Evolutionary conservation across 495 filamentous ascomycete genomes (phyloP).

Genomic region (Podospora pseudocomata): DNA sequence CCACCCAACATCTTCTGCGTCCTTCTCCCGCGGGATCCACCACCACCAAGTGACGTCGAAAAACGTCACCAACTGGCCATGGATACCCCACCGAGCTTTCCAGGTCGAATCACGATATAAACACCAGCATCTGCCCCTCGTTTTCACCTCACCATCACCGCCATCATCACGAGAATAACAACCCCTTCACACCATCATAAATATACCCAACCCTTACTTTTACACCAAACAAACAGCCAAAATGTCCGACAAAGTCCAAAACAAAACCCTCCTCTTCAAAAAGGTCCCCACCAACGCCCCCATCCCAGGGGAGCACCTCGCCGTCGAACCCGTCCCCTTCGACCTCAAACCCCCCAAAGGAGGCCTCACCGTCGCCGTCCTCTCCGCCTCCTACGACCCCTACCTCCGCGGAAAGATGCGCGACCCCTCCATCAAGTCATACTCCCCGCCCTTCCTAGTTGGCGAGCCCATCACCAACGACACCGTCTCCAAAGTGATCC

Average conservation of each 20-base stretch:
- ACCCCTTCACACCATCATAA: not conserved
- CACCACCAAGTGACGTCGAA: not conserved
- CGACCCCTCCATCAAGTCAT: constrained; percentile 52
- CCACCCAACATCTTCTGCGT: not conserved
- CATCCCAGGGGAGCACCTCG: constrained; percentile 67
- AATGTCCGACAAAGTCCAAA: constrained; percentile 33
- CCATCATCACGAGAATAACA: not conserved
- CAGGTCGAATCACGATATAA: not conserved
- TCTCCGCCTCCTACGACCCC: constrained; percentile 82
- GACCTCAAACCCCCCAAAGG: constrained; percentile 66
- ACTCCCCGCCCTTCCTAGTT: constrained; percentile 55
- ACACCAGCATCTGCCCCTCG: not conserved
- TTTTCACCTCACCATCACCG: not conserved
- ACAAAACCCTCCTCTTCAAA: constrained; percentile 82
- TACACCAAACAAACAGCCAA: constrained; percentile 1
- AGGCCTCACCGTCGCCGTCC: constrained; percentile 67
- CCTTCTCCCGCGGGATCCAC: not conserved
- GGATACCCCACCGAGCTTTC: not conserved
- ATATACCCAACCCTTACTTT: not conserved
- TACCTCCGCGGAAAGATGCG: constrained; percentile 76
- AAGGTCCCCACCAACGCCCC: constrained; percentile 65
- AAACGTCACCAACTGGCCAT: not conserved
- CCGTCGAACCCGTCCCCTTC: constrained; percentile 62
- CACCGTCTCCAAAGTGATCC: constrained; percentile 60
- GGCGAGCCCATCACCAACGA: constrained; percentile 55